phyloP scores from a whole-genome alignment of 2,329 filamentous ascomycete species.

The Dothideomycetidae sp. region DNA sequence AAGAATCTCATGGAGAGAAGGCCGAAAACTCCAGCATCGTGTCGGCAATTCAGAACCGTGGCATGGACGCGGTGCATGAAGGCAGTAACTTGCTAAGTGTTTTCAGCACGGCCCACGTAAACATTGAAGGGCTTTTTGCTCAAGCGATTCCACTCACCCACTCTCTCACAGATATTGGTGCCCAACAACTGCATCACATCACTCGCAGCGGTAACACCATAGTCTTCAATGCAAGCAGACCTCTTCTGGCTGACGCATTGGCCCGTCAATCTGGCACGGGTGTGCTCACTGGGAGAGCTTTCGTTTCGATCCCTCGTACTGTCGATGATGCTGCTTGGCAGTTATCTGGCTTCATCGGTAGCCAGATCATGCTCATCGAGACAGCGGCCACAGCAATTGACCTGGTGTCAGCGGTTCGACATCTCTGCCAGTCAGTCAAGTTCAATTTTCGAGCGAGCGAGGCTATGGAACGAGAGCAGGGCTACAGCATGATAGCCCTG shows the following conservation, averaged over 20 bases:
- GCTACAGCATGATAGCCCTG: conserved; percentile 75
- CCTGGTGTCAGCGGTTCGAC: conserved; percentile 62
- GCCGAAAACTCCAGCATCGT: conserved; percentile 87
- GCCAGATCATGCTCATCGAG: conserved; percentile 75
- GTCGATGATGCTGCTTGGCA: conserved; percentile 89
- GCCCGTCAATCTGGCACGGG: conserved; percentile 66
- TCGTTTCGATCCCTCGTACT: conserved; percentile 66
- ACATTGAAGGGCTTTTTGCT: conserved; percentile 42
- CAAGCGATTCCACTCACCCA: conserved; percentile 42
- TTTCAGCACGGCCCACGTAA: conserved; percentile 63
- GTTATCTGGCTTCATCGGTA: conserved; percentile 75
- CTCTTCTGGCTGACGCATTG: conserved; percentile 79
- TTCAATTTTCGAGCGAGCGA: conserved; percentile 96
- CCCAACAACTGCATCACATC: conserved; percentile 52
- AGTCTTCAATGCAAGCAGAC: conserved; percentile 76
- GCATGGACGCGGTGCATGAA: conserved; percentile 68
- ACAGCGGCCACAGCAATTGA: conserved; percentile 55
- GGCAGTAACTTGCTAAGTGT: conserved; percentile 69
- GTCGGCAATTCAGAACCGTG: conserved; percentile 72
- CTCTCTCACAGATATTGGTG: conserved; percentile 61
- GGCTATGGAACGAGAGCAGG: conserved; percentile 91
- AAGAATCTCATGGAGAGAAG: conserved; percentile 75
- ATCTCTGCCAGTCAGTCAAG: conserved; percentile 72
- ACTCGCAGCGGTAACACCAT: conserved; percentile 62
- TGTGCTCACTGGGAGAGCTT: conserved; percentile 67